Conservation (phyloP, 2,329 filamentous ascomycete genomes). For the Cordyceps farinosa region DNA sequence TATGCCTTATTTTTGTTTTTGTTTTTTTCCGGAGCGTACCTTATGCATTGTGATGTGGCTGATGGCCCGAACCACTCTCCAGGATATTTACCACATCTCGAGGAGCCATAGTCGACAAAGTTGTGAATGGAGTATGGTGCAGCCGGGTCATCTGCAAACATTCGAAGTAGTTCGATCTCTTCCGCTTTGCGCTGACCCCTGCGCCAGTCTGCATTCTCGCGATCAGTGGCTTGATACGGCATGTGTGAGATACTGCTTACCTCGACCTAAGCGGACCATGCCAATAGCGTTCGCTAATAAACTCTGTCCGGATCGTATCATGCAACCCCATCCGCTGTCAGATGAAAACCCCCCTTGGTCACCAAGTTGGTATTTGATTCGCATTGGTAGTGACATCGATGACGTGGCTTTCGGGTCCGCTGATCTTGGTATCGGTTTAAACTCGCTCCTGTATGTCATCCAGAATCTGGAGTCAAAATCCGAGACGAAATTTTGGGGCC, state of each 20-base stretch:
- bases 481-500: conserved; percentile 81
- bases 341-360: conserved; percentile 83
- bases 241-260: conserved; percentile 43
- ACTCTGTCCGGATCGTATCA: conserved; percentile 96
- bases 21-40: conserved; percentile 52
- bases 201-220: conserved; percentile 63
- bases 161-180: conserved; percentile 68
- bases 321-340: conserved; percentile 96
- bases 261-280: conserved; percentile 71
- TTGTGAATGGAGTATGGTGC: conserved; percentile 94
- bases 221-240: background rate
- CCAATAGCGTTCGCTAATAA: conserved; percentile 82
- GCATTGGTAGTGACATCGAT: conserved; percentile 77
- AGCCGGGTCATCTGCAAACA: conserved; percentile 82
- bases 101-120: conserved; percentile 85
- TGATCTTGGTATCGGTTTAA: conserved; percentile 76
- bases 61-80: conserved; percentile 99
- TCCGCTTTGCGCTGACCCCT: conserved; percentile 53
- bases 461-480: conserved; percentile 93
- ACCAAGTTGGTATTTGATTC: conserved; percentile 73
- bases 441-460: conserved; percentile 94
- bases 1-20: background rate
- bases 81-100: conserved; percentile 86
- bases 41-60: conserved; percentile 88
- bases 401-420: conserved; percentile 66